phyloP scores from a whole-genome alignment of 129 eudicot genomes.

The Helianthus annuus region HanXRQr2.0-SUNRISE NC_035441.2:180533291-180533790 shows the following conservation, averaged over 20 bases:
- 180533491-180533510: constrained; percentile 28
- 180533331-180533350: constrained; percentile 75
- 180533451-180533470: constrained; percentile 45
- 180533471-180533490: constrained; percentile 65
- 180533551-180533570: constrained; percentile 13
- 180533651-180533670: not conserved
- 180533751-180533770: not conserved
- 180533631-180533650: constrained; percentile 15
- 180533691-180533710: not conserved
- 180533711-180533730: constrained; percentile 2
- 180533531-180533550: constrained; percentile 26
- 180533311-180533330: constrained; percentile 72
- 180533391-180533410: constrained; percentile 81
- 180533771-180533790: not conserved
- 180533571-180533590: not conserved
- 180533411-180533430: constrained; percentile 96
- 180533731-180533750: not conserved
- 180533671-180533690: not conserved
- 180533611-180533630: not conserved
- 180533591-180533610: constrained; percentile 11
- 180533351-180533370: constrained; percentile 80
- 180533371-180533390: constrained; percentile 92
- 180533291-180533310: constrained; percentile 77
- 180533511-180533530: constrained; percentile 19
- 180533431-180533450: constrained; percentile 78